Base-by-base conservation (phyloP, 2,329 filamentous ascomycete genomes). In the Calonectria pseudoreteaudii region DNA sequence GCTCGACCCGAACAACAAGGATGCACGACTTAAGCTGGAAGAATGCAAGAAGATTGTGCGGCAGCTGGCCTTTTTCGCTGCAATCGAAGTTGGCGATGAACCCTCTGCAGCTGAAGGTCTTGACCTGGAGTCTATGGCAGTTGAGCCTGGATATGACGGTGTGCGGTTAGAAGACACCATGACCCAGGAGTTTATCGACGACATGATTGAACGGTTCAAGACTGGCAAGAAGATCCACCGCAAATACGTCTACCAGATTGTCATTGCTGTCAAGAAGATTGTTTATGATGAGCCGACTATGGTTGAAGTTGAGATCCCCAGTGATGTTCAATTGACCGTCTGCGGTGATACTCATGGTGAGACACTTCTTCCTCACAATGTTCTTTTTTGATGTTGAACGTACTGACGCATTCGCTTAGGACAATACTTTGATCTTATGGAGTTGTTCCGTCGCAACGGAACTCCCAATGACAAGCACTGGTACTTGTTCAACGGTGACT, bases 401-500 rank as follows among this genome's bases (percentile, higher is more conserved):
- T 72, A 38, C 70, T 52, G 30, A 58, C 38, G 18, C 28, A 30
- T 69, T 26, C 18, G 14, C 66, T n/a, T 75, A 96, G 94, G 96
- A 58, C 97, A 99, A 90, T 99, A 96, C 87, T 99, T 98, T 84
- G 97, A 99, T 85, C 90, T 99, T 52, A 93, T 99, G 88, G 95
- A 99, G 84, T 94, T 99, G 75, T 99, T 99, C 92, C 90, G 94
- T 76, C 90, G 97, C 71, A 98, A 98, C 80, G 97, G 97, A 52
- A 91, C 90, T 76, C 97, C 97, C 0, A 91, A 90, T 20, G 95
- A 96, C 75, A 95, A 94, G 83, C 95, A 98, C 84, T 94, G 93
- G 84, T 99, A 98, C 83, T 90, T 99, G 16, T 99, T 99, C 90
- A 99, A 99, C 84, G 97, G 97, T 77, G 97, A 99, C 86, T 99